Base-by-base conservation (phyloP, 192 early-diverging fungal genomes). In the Dispira parvispora region DNA sequence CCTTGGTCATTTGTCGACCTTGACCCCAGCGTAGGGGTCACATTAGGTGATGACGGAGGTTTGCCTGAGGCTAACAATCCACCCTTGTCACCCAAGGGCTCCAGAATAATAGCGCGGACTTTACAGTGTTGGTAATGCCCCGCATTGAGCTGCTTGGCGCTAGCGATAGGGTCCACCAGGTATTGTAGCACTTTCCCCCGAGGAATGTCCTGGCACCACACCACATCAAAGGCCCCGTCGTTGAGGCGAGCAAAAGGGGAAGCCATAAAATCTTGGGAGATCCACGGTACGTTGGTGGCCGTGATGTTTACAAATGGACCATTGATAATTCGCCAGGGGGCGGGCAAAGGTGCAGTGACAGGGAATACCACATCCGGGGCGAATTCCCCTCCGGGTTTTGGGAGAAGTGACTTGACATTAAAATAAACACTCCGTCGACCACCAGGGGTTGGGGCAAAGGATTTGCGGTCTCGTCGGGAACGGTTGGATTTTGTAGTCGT, bases 281-380 rank as follows among this genome's bases (percentile, higher is more conserved):
- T 72, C 80, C 79, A 86, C 1, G 84, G 71, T 43, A 81, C 71
- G 65, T 82, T 86, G 50, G 74, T 76, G 20, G 81, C 79, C 20
- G 75, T 71, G 8, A 84, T 62, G 52, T 76, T 66, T 65, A 71
- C 65, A 64, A 75, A 77, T 11, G 81, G 74, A 0, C 77, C 77
- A 43, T 77, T 70, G 45, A 79, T 64, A 4, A 74, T 76, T 45
- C 71, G 70, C 75, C 74, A 82, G n/a, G 66, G 71, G 53, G 71
- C 72, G 45, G 69, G 69, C 66, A 71, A 67, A 63, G 67, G 68
- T 5, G 18, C 47, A 50, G 47, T 20, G 18, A 50, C 47, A 8
- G 47, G 47, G 21, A 50, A 50, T 23, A 50, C 47, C 47, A 50
- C 47, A 23, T 50, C 47, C 18, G 47, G 47, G 21, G 47, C 47